phyloP scores from a whole-genome alignment of 768 basidiomycete species.

The Clavulina sp. region DNA sequence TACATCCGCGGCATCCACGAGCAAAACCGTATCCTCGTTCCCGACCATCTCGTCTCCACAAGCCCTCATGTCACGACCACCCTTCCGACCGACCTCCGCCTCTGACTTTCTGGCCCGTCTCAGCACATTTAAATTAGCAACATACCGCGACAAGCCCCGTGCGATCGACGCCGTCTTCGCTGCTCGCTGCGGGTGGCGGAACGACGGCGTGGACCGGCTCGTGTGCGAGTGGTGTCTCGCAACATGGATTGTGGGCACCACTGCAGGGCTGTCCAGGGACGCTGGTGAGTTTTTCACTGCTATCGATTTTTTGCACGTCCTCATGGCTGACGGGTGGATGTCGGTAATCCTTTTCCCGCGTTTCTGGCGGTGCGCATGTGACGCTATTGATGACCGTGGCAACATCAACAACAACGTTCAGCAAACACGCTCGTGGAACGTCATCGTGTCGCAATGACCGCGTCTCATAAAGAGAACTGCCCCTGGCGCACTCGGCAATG shows the following conservation, averaged over 20 bases:
- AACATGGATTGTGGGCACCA: conserved; percentile 8
- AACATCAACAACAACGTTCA: conserved; percentile 13
- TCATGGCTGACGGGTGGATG: neutral
- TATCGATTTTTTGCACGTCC: neutral
- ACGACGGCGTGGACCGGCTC: conserved; percentile 26
- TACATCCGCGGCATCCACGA: conserved; percentile 28
- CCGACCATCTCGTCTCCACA: conserved; percentile 15
- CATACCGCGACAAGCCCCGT: conserved; percentile 62
- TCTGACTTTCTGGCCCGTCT: conserved; percentile 57
- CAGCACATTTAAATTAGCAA: conserved; percentile 58
- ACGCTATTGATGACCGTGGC: neutral
- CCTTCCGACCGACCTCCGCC: conserved; percentile 60
- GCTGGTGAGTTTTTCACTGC: neutral
- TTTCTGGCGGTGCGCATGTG: too few relatives aligned
- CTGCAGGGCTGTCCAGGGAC: conserved; percentile 11
- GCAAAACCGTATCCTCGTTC: conserved; percentile 26
- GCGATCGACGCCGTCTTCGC: conserved; percentile 65
- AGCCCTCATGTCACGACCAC: conserved; percentile 15
- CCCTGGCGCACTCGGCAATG: conserved; percentile 74
- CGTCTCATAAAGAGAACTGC: conserved; percentile 62
- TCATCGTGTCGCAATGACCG: conserved; percentile 45
- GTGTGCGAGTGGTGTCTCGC: conserved; percentile 9
- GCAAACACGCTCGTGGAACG: conserved; percentile 58
- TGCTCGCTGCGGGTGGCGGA: conserved; percentile 67
- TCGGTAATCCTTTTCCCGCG: too few relatives aligned